Evolutionary conservation across 129 eudicot genomes (phyloP), one percentile per base, ranked within the genome.

Genomic region (Apium graveolens): DNA sequence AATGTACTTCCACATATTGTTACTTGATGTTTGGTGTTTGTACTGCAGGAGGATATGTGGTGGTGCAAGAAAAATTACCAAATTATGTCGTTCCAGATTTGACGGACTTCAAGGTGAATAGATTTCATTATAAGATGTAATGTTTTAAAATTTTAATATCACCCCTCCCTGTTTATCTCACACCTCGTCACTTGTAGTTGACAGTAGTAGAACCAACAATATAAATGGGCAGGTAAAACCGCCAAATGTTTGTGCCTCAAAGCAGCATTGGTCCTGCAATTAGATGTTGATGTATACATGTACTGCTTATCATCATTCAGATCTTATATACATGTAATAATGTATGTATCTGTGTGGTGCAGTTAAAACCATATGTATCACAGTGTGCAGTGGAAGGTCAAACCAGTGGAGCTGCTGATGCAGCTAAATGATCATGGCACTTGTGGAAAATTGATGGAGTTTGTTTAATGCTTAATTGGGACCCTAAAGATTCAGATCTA

Each of bases 21-120:
- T 31, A 12, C 32, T 69, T 79, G n/a, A 70, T 24, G 42, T 24
- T 11, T 21, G 37, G 5, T 2, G 7, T 9, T 57, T 21, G 9
- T 3, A 57, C 65, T 57, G 65, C 26, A 57, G 65, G 65, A 7
- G 65, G 65, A 24, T 57, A 57, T 24, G 65, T 57, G 43, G 88
- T 92, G 82, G 84, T 86, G 84, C 92, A 88, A 79, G 93, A 90
- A 81, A 92, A 90, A 79, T 62, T 92, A 69, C 97, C 97, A 49
- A 88, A 84, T 82, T 92, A 90, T 85, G 90, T 90, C 21, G 96
- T 92, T n/a, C 97, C 97, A 31, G 96, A 92, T 92, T 81, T 92
- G 80, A 92, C 97, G 0, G 92, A 89, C 81, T 90, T 90, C 81
- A 90, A 92, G 97, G 97, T 92, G 83, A 29, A 34, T 53, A 53